Evolutionary conservation across 2,329 filamentous ascomycete genomes (phyloP).

Genomic region (Acephala macrosclerotiorum): DNA sequence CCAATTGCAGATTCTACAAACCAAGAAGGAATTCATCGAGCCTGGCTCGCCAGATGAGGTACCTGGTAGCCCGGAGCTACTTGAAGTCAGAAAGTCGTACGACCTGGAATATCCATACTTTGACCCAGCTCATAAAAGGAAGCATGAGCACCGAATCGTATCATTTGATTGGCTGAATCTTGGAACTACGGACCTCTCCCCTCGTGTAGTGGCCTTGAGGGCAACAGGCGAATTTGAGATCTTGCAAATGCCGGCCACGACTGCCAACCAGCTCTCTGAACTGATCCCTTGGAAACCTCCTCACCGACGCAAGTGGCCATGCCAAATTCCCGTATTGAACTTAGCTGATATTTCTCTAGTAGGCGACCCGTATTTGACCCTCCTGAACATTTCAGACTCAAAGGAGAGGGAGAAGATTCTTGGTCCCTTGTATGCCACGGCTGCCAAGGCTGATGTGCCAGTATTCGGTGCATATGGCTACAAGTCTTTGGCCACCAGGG

Average conservation of each 20-base stretch:
- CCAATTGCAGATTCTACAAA: slow-evolving; percentile 68
- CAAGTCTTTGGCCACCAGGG: slow-evolving; percentile 38
- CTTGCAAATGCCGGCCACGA: slow-evolving; percentile 65
- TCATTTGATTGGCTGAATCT: slow-evolving; percentile 74
- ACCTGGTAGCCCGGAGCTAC: slow-evolving; percentile 62
- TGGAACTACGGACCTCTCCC: slow-evolving; percentile 60
- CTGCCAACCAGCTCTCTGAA: slow-evolving; percentile 64
- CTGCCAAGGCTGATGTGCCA: slow-evolving; percentile 59
- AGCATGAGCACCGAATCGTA: slow-evolving; percentile 61
- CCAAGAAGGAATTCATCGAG: slow-evolving; percentile 60
- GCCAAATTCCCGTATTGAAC: not conserved
- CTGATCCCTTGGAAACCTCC: slow-evolving; percentile 67
- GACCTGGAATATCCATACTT: slow-evolving; percentile 67
- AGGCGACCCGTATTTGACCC: slow-evolving; percentile 57
- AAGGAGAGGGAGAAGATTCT: slow-evolving; percentile 59
- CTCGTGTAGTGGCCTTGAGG: slow-evolving; percentile 65
- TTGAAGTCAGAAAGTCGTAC: slow-evolving; percentile 65
- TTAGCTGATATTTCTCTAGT: slow-evolving; percentile 49
- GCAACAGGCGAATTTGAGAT: slow-evolving; percentile 69
- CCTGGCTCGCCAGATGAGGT: slow-evolving; percentile 52
- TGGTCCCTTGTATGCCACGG: slow-evolving; percentile 61
- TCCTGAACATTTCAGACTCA: slow-evolving; percentile 65
- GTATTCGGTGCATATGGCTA: slow-evolving; percentile 64
- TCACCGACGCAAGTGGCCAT: slow-evolving; percentile 49
- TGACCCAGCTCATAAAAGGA: slow-evolving; percentile 56